phyloP scores from a whole-genome alignment of 257 asterid species.

The Solanum phureja region DNA sequence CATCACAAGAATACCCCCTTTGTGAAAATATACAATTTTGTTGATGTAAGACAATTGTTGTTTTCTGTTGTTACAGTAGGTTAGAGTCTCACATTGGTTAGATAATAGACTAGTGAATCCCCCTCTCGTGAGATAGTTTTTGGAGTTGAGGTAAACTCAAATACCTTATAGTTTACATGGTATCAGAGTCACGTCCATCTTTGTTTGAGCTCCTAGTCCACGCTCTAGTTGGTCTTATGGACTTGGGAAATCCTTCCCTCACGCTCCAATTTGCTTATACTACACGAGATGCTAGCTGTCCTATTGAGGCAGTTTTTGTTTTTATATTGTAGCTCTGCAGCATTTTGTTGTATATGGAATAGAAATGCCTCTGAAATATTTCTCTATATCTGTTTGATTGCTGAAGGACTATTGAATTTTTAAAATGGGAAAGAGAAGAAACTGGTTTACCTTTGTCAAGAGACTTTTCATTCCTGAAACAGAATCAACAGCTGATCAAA shows the following conservation, averaged over 20 bases:
- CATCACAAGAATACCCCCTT: neutral
- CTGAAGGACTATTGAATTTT: neutral
- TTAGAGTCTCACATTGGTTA: neutral
- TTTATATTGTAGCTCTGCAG: neutral
- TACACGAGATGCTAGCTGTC: neutral
- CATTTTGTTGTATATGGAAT: neutral
- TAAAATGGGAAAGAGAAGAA: slow-evolving; percentile 55
- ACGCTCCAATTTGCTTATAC: neutral
- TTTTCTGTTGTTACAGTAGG: neutral
- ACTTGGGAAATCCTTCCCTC: neutral
- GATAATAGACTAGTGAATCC: neutral
- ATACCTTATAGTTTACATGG: neutral
- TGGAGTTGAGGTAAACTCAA: neutral
- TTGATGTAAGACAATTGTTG: neutral
- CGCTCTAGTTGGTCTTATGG: neutral
- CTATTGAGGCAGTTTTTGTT: neutral
- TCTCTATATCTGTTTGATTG: neutral
- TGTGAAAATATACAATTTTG: neutral
- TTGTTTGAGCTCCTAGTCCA: neutral
- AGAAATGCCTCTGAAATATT: neutral
- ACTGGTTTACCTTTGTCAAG: slow-evolving; percentile 63
- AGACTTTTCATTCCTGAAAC: slow-evolving; percentile 41
- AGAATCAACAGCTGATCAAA: slow-evolving; percentile 33
- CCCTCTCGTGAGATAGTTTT: neutral
- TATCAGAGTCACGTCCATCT: neutral